phyloP scores from a whole-genome alignment of 2,329 filamentous ascomycete genomes.

The Penicillium sp. region DNA sequence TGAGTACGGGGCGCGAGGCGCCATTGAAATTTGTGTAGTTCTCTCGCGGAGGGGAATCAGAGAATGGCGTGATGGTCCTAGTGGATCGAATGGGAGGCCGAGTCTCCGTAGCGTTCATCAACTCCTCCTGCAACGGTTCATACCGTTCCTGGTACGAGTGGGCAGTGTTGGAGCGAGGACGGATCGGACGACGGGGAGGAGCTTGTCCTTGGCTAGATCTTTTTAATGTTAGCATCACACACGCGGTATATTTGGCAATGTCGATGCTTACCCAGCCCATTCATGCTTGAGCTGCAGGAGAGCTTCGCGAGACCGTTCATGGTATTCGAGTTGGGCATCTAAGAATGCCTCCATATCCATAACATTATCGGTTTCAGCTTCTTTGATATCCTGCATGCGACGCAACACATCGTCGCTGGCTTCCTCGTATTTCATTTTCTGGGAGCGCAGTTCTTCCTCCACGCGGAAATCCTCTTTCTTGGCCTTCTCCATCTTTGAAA shows the following conservation, averaged over 20 bases:
- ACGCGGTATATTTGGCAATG: neutral
- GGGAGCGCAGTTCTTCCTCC: conserved; percentile 85
- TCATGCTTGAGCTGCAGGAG: conserved; percentile 67
- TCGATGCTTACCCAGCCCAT: conserved; percentile 59
- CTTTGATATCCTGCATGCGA: conserved; percentile 95
- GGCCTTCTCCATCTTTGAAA: conserved; percentile 86
- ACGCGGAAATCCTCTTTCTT: conserved; percentile 91
- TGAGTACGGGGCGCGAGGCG: conserved; percentile 49
- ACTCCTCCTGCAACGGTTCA: conserved; percentile 57
- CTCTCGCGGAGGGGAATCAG: conserved; percentile 42
- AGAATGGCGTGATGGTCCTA: conserved; percentile 34
- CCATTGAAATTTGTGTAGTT: conserved; percentile 26
- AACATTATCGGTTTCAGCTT: conserved; percentile 80
- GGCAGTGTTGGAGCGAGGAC: conserved; percentile 63
- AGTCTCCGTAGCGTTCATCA: conserved; percentile 46
- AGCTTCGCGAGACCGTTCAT: conserved; percentile 86
- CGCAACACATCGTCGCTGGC: conserved; percentile 86
- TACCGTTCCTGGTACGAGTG: conserved; percentile 63
- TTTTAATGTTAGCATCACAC: conserved; percentile 15
- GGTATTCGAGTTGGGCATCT: conserved; percentile 85
- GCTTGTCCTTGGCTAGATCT: conserved; percentile 25
- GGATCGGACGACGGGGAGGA: conserved; percentile 43
- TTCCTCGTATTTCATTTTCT: conserved; percentile 96
- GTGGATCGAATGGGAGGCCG: conserved; percentile 55
- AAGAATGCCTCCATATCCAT: conserved; percentile 76